Conservation (phyloP, 2,329 filamentous ascomycete genomes). For the Apiospora pterosperma region DNA sequence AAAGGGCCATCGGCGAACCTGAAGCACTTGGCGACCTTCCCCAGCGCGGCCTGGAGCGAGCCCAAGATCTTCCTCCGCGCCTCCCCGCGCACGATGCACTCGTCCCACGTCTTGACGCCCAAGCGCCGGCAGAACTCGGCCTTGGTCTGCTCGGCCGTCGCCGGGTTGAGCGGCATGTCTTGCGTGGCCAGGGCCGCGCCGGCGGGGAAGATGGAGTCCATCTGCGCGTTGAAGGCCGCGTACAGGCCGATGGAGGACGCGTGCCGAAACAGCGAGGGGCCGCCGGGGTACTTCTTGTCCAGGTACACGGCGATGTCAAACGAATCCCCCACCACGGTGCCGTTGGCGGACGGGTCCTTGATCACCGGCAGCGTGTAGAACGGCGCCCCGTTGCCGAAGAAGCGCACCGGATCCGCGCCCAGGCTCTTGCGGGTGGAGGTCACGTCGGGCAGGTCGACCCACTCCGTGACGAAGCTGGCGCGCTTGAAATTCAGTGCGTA, state of each 20-base stretch:
- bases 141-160: slow-evolving; percentile 38
- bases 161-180: slow-evolving; percentile 48
- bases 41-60: slow-evolving; percentile 11
- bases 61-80: slow-evolving; percentile 14
- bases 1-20: slow-evolving; percentile 17
- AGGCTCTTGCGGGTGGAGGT: slow-evolving; percentile 42
- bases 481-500: slow-evolving; percentile 40
- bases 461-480: slow-evolving; percentile 34
- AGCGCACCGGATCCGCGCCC: slow-evolving; percentile 46
- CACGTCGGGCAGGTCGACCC: slow-evolving; percentile 52
- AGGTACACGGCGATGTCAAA: slow-evolving; percentile 64
- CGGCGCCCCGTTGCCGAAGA: slow-evolving; percentile 52
- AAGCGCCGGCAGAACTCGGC: slow-evolving; percentile 47
- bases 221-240: slow-evolving; percentile 48
- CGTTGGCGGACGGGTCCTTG: slow-evolving; percentile 37
- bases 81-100: slow-evolving; percentile 20
- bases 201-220: slow-evolving; percentile 52
- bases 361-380: slow-evolving; percentile 61
- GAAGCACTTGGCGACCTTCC: slow-evolving; percentile 17
- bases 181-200: slow-evolving; percentile 38
- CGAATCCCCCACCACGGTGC: slow-evolving; percentile 51
- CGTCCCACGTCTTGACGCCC: slow-evolving; percentile 41
- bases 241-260: slow-evolving; percentile 29
- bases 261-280: slow-evolving; percentile 34
- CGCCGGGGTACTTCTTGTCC: slow-evolving; percentile 45